Base-by-base conservation (phyloP, 2,329 filamentous ascomycete genomes). In the Colletotrichum sp. region DNA sequence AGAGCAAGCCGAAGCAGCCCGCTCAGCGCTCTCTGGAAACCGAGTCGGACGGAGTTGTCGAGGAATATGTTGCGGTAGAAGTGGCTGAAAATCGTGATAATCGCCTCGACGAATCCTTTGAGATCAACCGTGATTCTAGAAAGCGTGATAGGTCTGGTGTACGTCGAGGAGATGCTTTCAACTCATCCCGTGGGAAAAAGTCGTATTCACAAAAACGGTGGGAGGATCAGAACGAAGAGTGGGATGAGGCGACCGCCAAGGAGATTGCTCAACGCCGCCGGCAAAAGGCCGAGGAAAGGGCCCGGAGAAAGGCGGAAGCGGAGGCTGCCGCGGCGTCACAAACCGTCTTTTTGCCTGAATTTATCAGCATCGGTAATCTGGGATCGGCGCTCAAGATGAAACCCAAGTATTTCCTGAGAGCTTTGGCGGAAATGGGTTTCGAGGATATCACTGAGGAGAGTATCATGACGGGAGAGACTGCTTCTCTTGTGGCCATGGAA, bases 391-490 rank as follows among this genome's bases (percentile, higher is more conserved):
- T 98, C 27, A 92, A 92, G 75, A 88, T 98, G 34, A 91, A 91
- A 54, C 87, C 91, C 1, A 89, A 93, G 16, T 84, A 91, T 5
- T 98, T 99, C 78, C 85, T 97, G 15, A 78, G 81, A 18, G 95
- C 95, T 79, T 88, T 99, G 83, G 90, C 92, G 80, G 91, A 97
- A 66, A 91, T 98, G 80, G 97, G 97, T 1, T 99, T 98, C 77
- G 95, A 98, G 78, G 93, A 96, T 65, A 90, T 96, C 18, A 91
- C 91, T 16, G 90, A 92, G 66, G 95, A 96, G 78, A 95, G 96
- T 80, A 91, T 99, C 75, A 90, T 99, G 81, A 96, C 96, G 75
- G 92, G 95, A 13, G 96, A 98, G 81, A 97, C 95, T 61, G 96
- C 96, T 3, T 94, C 94, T 9, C 88, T 99, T 68, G 93, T 99